Conservation (phyloP, 2,329 filamentous ascomycete species). For the Fusarium buharicum region DNA sequence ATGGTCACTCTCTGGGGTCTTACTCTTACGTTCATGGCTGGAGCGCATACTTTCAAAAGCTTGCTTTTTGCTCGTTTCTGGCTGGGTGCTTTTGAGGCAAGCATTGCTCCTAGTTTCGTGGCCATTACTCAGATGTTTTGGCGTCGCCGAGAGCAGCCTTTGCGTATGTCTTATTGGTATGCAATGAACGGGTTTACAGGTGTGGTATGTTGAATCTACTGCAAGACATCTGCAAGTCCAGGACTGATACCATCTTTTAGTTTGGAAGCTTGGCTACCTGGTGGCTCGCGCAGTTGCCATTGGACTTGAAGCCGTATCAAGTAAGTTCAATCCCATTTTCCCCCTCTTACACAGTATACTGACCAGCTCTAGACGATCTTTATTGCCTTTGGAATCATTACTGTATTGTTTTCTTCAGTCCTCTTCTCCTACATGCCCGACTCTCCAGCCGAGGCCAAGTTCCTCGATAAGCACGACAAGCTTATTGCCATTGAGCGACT, state of each 20-base stretch:
- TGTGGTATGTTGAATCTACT: constrained; percentile 1
- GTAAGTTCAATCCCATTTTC: not conserved
- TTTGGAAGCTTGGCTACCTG: constrained; percentile 35
- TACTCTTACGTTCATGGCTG: constrained; percentile 62
- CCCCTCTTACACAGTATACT: not conserved
- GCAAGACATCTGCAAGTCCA: fast-evolving
- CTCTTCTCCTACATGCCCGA: constrained; percentile 71
- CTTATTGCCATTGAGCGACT: constrained; percentile 67
- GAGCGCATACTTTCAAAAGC: constrained; percentile 59
- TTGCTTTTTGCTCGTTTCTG: constrained; percentile 58
- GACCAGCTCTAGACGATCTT: constrained; percentile 41
- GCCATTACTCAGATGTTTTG: constrained; percentile 53
- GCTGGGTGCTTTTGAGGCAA: constrained; percentile 60
- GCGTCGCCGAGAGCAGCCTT: constrained; percentile 49
- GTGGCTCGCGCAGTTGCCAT: constrained; percentile 31
- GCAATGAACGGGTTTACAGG: constrained; percentile 35
- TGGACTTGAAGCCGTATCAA: constrained; percentile 32
- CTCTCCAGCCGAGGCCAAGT: constrained; percentile 68
- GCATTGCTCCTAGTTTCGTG: constrained; percentile 49
- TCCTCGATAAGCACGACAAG: constrained; percentile 66
- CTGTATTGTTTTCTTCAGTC: constrained; percentile 58
- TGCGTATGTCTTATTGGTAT: constrained; percentile 36
- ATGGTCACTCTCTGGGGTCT: constrained; percentile 65
- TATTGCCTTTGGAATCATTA: constrained; percentile 51
- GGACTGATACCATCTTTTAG: not conserved